Base-by-base conservation (phyloP, 208 protist genomes). In the Sergeia podlipaevii region DNA sequence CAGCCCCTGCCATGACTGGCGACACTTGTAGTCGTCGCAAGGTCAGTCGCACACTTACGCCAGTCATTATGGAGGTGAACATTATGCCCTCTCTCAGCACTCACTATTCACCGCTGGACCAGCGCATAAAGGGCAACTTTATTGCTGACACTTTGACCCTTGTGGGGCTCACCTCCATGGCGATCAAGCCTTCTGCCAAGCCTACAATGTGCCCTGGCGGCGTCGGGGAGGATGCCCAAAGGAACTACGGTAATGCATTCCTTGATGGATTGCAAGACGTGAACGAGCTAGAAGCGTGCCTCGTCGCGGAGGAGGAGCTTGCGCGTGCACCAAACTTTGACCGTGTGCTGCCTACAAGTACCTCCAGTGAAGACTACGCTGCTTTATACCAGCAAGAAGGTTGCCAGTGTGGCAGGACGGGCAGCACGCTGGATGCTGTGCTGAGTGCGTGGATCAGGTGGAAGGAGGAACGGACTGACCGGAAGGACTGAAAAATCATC, bases 51-150 rank as follows among this genome's bases (percentile, higher is more conserved):
- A 43, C 46, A 2, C 47, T 78, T 29, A 29, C 15, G 2, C 85
- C 85, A 2, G 62, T 90, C 20, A 34, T 95, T 8, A 69, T 95
- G 69, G 85, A 95, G 64, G 76, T 93, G 8, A 95, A 95, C 53
- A 85, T 88, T 30, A 90, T 93, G 77, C 89, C 89, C 2, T 89
- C 85, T 2, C 72, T 95, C 32, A 86, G 78, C 59, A 88, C 83
- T 4, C 76, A 90, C 54, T 91, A 85, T 61, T 85, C 77, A 7
- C 37, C 63, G 23, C 57, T 96, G 0, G 89, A 96, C 39, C 79
- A 93, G 50, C 75, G 77, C 47, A 60, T 96, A 41, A 96, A 96
- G 56, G 70, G 63, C 2, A 86, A 81, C 39, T 69, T 96, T 43
- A 66, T 96, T 32, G 77, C 89, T 10, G 80, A 91, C 36, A 60